Evolutionary conservation across 2,329 filamentous ascomycete genomes (phyloP), one percentile per base, ranked within the genome.

Genomic region (Rutstroemia sp.): DNA sequence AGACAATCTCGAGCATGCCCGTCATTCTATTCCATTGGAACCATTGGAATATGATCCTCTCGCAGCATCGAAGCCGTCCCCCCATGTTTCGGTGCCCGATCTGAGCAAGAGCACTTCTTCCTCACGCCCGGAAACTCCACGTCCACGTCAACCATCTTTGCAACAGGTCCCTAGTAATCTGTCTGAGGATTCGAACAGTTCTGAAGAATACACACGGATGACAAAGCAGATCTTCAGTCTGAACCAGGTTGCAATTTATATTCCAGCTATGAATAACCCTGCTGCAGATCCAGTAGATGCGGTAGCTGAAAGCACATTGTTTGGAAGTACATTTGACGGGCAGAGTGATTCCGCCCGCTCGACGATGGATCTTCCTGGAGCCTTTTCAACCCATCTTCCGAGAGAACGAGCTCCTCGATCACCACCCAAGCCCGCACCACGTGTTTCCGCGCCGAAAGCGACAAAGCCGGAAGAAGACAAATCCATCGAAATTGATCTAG

Each of bases 331-430:
- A 23, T 63, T 62, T 50, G 63, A 64, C 49, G 58, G 58, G 8
- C 62, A 64, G 16, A 58, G 17, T 46, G 61, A 63, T 46, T 23
- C 57, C 59, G 61, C 60, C 10, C 59, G 61, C 21, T 73, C 70
- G 30, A 61, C 74, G n/a, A 75, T 77, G 0, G 75, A 83, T 63
- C 67, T 84, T 3, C 83, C 83, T 1, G 84, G 83, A 0, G 77
- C 83, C 2, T 86, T 86, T 65, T 86, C 82, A 0, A 70, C 80
- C 17, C 70, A 73, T 44, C 57, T 68, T 12, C 59, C 62, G 25
- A 53, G 48, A 51, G 34, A 41, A 25, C 27, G 41, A 16, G 21
- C 39, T 17, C 8, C 34, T 5, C 27, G n/a, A 5, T 39, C 50
- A 21, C 51, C 27, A 8, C 44, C 38, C 19, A 42, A 23, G 27